Conservation (phyloP, 2,329 filamentous ascomycete genomes). For the Talaromyces sp. region DNA sequence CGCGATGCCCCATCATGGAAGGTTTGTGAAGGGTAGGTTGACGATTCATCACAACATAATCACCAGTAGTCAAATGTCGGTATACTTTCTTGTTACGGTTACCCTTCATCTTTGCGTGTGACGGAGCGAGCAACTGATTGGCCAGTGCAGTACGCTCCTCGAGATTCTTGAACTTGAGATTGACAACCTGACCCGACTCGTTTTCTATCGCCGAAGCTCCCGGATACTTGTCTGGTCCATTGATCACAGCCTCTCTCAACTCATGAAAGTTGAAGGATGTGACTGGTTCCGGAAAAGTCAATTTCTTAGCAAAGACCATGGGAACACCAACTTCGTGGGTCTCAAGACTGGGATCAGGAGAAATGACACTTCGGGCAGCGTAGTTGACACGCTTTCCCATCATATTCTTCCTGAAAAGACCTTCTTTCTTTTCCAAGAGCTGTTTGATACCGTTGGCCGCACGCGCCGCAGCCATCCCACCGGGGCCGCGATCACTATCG, state of each 20-base stretch:
- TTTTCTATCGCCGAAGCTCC: conserved; percentile 93
- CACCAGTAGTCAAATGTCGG: conserved; percentile 90
- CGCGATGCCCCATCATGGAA: conserved; percentile 97
- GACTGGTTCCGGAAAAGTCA: conserved; percentile 95
- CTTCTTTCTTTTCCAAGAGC: conserved; percentile 96
- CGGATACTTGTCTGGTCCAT: conserved; percentile 89
- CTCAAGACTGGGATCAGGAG: conserved; percentile 96
- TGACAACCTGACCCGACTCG: conserved; percentile 87
- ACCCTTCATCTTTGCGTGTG: conserved; percentile 68
- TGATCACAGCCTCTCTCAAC: conserved; percentile 92
- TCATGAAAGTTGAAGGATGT: conserved; percentile 97
- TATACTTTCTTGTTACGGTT: conserved; percentile 93
- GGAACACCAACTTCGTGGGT: conserved; percentile 98
- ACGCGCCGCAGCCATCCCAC: conserved; percentile 72
- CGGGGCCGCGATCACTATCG: conserved; percentile 80
- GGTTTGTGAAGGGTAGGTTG: conserved; percentile 97
- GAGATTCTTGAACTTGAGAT: conserved; percentile 76
- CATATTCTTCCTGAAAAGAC: conserved; percentile 98
- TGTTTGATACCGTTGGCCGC: conserved; percentile 97
- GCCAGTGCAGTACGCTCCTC: conserved; percentile 87
- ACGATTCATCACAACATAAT: conserved; percentile 97
- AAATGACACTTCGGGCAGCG: conserved; percentile 94
- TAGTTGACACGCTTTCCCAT: conserved; percentile 99
- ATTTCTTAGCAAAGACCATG: conserved; percentile 92
- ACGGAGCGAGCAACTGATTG: conserved; percentile 86